These are phyloP conservation scores for Diaporthe sp. DNA, from an alignment of 2,329 filamentous ascomycete genomes.

Conservation along the genomic window DNA sequence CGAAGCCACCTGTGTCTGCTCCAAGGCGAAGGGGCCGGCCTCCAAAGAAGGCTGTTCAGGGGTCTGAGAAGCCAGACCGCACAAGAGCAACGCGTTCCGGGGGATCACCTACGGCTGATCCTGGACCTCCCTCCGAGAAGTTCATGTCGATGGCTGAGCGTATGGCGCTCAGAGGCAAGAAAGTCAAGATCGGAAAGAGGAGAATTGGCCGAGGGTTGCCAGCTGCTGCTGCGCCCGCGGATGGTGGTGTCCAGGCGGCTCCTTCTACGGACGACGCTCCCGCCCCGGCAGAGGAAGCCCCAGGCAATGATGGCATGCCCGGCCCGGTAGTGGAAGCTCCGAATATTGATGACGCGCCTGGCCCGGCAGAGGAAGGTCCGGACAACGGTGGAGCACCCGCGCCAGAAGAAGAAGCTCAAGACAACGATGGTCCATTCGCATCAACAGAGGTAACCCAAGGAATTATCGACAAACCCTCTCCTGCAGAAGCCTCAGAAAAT, in stretches of 20 bases:
- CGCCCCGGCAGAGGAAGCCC: neutral
- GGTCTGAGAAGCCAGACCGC: neutral
- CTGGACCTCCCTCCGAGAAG: conserved; percentile 43
- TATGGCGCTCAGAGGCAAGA: conserved; percentile 67
- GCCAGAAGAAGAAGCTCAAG: neutral
- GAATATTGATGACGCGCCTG: neutral
- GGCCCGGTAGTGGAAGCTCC: neutral
- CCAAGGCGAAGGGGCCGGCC: conserved; percentile 53
- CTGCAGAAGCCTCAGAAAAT: neutral
- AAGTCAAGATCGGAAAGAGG: conserved; percentile 63
- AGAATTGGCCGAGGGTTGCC: conserved; percentile 43
- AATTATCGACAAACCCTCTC: neutral
- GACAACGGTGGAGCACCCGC: neutral
- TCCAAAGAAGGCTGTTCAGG: conserved; percentile 40
- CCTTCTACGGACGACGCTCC: neutral
- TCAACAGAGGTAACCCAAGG: neutral
- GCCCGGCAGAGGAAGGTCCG: conserved; percentile 4
- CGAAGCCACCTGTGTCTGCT: conserved; percentile 5
- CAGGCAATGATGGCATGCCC: neutral
- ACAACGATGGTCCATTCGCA: neutral
- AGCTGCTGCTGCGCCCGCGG: neutral
- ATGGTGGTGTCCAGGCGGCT: neutral
- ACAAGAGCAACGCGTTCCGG: conserved; percentile 3
- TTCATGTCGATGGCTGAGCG: conserved; percentile 70
- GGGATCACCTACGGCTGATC: conserved; percentile 23